phyloP scores from a whole-genome alignment of 768 basidiomycete genomes.

The Lentinula raphanica region DNA sequence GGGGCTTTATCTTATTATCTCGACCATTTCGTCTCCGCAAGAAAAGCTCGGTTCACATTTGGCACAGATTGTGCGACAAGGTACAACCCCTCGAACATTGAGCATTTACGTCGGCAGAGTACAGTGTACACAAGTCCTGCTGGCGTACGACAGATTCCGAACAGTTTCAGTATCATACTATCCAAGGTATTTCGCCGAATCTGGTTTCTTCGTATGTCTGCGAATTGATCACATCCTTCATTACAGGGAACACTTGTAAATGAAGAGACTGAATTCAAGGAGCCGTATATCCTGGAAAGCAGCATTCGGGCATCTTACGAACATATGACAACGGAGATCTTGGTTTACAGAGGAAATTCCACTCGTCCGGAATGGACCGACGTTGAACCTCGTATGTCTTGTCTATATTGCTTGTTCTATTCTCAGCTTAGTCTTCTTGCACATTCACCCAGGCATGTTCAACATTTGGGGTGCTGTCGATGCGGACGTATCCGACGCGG shows the following conservation, averaged over 20 bases:
- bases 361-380: no score
- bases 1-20: slow-evolving; percentile 34
- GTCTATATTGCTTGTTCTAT: no score
- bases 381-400: no score
- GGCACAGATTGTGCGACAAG: slow-evolving; percentile 24
- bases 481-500: no score
- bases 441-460: no score
- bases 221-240: no score
- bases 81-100: slow-evolving; percentile 22
- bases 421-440: no score
- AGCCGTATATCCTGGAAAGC: no score
- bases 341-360: no score
- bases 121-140: no score
- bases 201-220: not conserved
- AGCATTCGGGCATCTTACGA: no score
- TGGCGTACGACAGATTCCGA: slow-evolving; percentile 20
- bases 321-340: no score
- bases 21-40: slow-evolving; percentile 31
- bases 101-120: slow-evolving; percentile 26
- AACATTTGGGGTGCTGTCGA: not conserved
- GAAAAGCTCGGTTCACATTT: slow-evolving; percentile 32
- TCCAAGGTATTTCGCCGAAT: slow-evolving; percentile 22
- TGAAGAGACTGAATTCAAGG: slow-evolving; percentile 11
- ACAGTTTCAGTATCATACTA: slow-evolving; percentile 23
- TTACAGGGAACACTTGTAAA: not conserved